Evolutionary conservation across 306 rosid species (phyloP).

Genomic region (Castanopsis chinensis): DNA sequence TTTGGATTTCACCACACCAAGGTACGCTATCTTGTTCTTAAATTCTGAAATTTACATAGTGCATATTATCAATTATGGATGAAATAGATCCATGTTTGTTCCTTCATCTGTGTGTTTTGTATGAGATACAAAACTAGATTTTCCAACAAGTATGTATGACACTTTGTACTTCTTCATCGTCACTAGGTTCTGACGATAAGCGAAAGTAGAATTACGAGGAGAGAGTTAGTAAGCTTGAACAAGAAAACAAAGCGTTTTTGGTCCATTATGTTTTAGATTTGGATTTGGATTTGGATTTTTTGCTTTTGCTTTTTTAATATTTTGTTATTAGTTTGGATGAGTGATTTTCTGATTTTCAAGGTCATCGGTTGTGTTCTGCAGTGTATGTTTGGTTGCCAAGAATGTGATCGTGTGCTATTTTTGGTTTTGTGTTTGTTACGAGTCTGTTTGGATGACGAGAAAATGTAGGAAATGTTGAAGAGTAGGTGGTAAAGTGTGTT

Average conservation of each 20-base stretch:
- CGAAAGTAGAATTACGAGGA: conserved; percentile 1
- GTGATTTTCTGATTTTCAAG: not conserved
- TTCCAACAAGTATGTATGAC: too few species aligned
- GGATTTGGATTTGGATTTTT: too few species aligned
- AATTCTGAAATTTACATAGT: too few species aligned
- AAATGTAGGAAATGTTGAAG: too few species aligned
- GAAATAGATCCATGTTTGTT: too few species aligned
- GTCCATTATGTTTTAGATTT: conserved; percentile 16
- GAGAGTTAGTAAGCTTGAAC: conserved; percentile 59
- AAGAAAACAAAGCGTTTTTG: conserved; percentile 58
- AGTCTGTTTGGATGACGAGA: too few species aligned
- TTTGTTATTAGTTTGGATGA: not conserved
- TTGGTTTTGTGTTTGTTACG: not conserved
- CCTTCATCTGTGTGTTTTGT: too few species aligned
- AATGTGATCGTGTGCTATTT: conserved; percentile 16
- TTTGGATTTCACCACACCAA: too few species aligned
- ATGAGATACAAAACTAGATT: too few species aligned
- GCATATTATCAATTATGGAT: too few species aligned
- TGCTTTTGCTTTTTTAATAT: not conserved
- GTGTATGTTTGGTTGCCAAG: conserved; percentile 12
- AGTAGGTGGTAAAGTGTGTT: too few species aligned
- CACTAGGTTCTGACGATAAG: conserved; percentile 20
- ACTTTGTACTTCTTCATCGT: not conserved
- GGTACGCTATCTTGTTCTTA: too few species aligned
- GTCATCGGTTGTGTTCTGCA: conserved; percentile 10